Evolutionary conservation across 108 stramenopile genomes (phyloP), one percentile per base, ranked within the genome.

Genomic region (Nitzschia sp.): DNA sequence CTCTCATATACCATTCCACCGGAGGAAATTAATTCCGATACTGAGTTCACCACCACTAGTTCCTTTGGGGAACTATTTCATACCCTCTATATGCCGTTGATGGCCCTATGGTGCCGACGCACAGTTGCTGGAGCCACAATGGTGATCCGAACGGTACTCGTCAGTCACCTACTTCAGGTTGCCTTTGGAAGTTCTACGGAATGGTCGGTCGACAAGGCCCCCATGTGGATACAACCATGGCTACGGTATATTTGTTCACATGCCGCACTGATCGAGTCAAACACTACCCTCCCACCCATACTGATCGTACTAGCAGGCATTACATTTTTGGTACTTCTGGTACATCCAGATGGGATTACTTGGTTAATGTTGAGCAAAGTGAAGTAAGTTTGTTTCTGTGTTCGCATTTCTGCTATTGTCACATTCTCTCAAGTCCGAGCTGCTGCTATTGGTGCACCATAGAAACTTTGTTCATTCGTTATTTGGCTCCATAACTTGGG

Each of bases 311-410:
- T 89, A 24, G 81, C 83, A n/a, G 10, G 80, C 7, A 50, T 86
- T 0, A 86, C 87, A 5, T 40, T 79, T n/a, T 57, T 86, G 20
- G 83, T 83, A 9, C 66, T 89, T 14, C 75, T 86, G 22, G 77
- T 84, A 12, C 87, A 89, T 73, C 87, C 87, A 0, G 87, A 89
- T 70, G 87, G 87, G 19, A 42, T 78, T 24, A 89, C 87, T 19
- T 89, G 87, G 87, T 66, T 86, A 19, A 48, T 86, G 58, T 29
- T 86, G 56, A 80, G 85, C 26, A 89, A 82, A 67, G 29, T 82
- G 17, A 70, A 79, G 79, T 87, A 65, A 44, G 78, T 77, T 22
- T 41, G 38, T 40, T 38, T 40, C 38, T 41, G 17, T 48, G 50
- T 52, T 46, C 60, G 44, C 34, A 41, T 62, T 41, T 69, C 24